These are phyloP conservation scores for Ogataea methylovora DNA, from an alignment of 805 yeast genomes.

Conservation along the genomic window DNA sequence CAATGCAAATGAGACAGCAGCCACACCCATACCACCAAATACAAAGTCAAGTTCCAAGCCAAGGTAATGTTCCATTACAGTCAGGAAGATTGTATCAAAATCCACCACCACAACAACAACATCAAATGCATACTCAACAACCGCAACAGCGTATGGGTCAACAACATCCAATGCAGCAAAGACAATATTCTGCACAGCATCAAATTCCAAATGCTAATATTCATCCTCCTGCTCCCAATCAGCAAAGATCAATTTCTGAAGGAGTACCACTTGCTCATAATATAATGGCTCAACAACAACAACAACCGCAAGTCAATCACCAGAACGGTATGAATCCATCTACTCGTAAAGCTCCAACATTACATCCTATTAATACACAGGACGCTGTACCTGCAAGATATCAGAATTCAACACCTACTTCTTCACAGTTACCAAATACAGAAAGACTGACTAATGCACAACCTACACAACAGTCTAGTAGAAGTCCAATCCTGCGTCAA, in stretches of 20 bases:
- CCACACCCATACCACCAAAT: slow-evolving; percentile 7
- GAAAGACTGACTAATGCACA: slow-evolving; percentile 1
- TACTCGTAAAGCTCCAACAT: slow-evolving; percentile 12
- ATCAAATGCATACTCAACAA: background rate
- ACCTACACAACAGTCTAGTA: slow-evolving; percentile 8
- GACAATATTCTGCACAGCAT: slow-evolving; percentile 2
- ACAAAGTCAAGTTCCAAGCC: slow-evolving; percentile 7
- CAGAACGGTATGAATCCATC: background rate
- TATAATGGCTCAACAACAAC: background rate
- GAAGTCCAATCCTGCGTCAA: slow-evolving; percentile 31
- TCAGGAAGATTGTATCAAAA: slow-evolving; percentile 2
- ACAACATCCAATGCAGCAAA: slow-evolving; percentile 6
- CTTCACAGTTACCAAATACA: too few relatives aligned
- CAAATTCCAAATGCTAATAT: background rate
- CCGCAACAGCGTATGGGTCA: background rate
- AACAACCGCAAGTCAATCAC: background rate
- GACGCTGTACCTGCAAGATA: slow-evolving; percentile 18
- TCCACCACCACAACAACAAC: slow-evolving; percentile 9
- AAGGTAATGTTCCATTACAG: too few relatives aligned
- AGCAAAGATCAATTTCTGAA: slow-evolving; percentile 3
- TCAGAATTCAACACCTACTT: slow-evolving; percentile 3
- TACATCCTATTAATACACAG: slow-evolving; percentile 13
- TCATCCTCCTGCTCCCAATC: background rate
- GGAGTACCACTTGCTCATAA: background rate
- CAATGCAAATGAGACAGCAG: slow-evolving; percentile 5